Conservation (phyloP, 345 rosid genomes). For the Schrenkiella parvula region DNA sequence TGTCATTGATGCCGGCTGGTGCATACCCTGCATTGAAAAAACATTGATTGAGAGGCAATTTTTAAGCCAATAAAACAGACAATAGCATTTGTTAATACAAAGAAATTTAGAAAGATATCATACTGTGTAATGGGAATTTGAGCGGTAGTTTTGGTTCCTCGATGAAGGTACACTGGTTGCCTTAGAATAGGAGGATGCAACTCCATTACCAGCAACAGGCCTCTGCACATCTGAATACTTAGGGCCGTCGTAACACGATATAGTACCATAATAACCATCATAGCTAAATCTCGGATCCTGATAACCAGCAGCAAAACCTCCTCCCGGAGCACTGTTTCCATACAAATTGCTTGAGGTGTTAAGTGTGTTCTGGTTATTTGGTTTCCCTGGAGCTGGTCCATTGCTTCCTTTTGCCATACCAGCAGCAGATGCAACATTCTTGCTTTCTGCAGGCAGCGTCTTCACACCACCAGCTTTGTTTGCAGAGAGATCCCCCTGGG, state of each 20-base stretch:
- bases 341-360: constrained; percentile 49
- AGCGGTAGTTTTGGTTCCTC: constrained; percentile 57
- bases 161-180: constrained; percentile 44
- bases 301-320: constrained; percentile 49
- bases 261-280: constrained; percentile 52
- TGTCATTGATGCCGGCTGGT: constrained; percentile 49
- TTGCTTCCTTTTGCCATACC: constrained; percentile 53
- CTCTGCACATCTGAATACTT: constrained; percentile 58
- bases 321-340: constrained; percentile 51
- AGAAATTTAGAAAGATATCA: background rate
- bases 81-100: background rate
- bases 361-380: constrained; percentile 44
- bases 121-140: constrained; percentile 63
- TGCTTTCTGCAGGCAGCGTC: constrained; percentile 50
- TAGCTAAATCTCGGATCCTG: constrained; percentile 60
- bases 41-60: background rate
- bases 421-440: constrained; percentile 44
- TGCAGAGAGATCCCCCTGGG: constrained; percentile 54
- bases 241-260: constrained; percentile 49
- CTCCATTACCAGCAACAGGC: constrained; percentile 40
- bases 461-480: constrained; percentile 57
- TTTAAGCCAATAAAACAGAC: background rate
- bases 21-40: constrained; percentile 46
- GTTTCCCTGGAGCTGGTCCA: constrained; percentile 51
- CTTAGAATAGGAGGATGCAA: constrained; percentile 51